Evolutionary conservation across 768 basidiomycete genomes (phyloP).

Genomic region (Amanita thiersii): DNA sequence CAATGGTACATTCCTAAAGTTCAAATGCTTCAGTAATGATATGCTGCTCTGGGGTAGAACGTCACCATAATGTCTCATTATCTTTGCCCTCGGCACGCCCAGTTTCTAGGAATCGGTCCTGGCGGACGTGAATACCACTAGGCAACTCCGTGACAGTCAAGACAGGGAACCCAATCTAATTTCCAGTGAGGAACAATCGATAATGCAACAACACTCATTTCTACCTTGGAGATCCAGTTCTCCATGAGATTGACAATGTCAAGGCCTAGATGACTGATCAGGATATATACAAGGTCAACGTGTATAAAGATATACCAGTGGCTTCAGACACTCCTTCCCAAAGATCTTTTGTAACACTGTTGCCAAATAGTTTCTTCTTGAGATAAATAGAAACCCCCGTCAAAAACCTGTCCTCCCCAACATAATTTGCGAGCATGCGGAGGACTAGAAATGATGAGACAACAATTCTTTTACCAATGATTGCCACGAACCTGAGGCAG

Average conservation of each 20-base stretch:
- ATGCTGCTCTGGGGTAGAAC: slow-evolving; percentile 1
- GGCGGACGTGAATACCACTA: slow-evolving; percentile 69
- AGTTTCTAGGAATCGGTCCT: slow-evolving; percentile 88
- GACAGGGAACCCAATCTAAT: slow-evolving; percentile 75
- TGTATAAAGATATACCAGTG: slow-evolving; percentile 32
- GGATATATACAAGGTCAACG: background rate
- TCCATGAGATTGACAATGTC: slow-evolving; percentile 81
- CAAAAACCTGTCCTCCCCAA: slow-evolving; percentile 84
- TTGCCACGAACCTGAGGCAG: slow-evolving; percentile 66
- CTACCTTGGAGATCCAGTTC: slow-evolving; percentile 81
- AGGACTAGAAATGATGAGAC: slow-evolving; percentile 45
- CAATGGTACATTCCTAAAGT: slow-evolving; percentile 70
- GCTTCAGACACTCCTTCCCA: slow-evolving; percentile 81
- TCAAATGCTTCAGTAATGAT: slow-evolving; percentile 1
- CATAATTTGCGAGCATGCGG: slow-evolving; percentile 84
- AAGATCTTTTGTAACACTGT: slow-evolving; percentile 78
- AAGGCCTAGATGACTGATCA: slow-evolving; percentile 28
- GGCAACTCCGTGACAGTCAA: slow-evolving; percentile 74
- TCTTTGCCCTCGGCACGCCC: slow-evolving; percentile 74
- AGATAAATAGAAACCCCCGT: slow-evolving; percentile 88
- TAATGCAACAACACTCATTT: background rate
- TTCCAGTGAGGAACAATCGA: slow-evolving; percentile 23
- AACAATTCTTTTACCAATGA: no score
- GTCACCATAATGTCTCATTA: slow-evolving; percentile 81
- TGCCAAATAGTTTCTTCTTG: slow-evolving; percentile 79